Evolutionary conservation across 176 grass and related monocot species (phyloP).

Genomic region (Tillandsia fasciculata): DNA sequence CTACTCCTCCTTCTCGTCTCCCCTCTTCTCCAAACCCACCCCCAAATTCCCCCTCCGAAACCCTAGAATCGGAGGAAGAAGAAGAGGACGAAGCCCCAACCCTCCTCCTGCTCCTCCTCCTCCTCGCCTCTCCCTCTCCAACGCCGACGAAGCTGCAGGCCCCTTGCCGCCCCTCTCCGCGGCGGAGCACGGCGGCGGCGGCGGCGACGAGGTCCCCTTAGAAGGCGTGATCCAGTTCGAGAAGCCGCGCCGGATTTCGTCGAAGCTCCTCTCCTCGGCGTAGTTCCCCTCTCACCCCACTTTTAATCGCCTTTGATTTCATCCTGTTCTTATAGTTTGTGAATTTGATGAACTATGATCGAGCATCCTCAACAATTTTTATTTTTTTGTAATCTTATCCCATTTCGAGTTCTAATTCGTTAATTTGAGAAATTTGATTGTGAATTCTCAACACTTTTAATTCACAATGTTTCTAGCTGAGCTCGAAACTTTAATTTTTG

Average conservation of each 20-base stretch:
- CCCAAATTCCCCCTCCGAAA: slow-evolving; percentile 8
- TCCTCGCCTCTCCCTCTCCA: slow-evolving; percentile 26
- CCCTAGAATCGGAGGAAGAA: not conserved
- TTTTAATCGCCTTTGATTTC: not conserved
- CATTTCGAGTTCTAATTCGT: no score
- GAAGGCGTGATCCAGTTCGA: slow-evolving; percentile 84
- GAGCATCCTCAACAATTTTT: no score
- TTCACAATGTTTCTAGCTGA: no score
- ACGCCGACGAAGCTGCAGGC: slow-evolving; percentile 9
- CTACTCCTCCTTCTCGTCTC: slow-evolving; percentile 14
- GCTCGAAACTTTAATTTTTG: no score
- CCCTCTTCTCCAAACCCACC: slow-evolving; percentile 39
- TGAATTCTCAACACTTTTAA: no score
- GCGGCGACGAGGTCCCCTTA: slow-evolving; percentile 53
- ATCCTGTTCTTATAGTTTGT: not conserved
- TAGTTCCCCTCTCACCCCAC: slow-evolving; percentile 7
- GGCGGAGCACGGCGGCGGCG: slow-evolving; percentile 16
- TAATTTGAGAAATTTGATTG: no score
- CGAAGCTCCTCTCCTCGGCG: slow-evolving; percentile 78
- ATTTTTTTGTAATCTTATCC: no score
- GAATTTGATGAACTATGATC: not conserved
- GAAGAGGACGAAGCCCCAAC: not conserved
- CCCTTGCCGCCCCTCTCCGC: slow-evolving; percentile 6
- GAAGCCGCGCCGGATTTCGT: slow-evolving; percentile 24
- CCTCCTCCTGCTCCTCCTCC: slow-evolving; percentile 15